Conservation (phyloP, 2,329 filamentous ascomycete genomes). For the Fusarium continuum region DNA sequence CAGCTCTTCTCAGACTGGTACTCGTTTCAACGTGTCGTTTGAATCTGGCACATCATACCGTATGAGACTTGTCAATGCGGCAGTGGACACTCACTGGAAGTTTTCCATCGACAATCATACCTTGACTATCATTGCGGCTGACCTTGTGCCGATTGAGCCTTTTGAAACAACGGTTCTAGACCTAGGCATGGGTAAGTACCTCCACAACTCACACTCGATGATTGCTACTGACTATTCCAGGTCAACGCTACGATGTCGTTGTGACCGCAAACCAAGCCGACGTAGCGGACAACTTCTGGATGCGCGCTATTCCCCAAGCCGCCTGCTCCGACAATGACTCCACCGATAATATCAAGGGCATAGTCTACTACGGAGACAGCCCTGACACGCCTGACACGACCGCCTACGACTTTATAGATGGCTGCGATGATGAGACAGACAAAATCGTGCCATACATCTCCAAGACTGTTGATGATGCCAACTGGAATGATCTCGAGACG, state of each 20-base stretch:
- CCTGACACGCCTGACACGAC: constrained; percentile 12
- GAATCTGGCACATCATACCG: constrained; percentile 55
- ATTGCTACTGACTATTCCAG: constrained; percentile 36
- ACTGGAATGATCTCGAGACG: constrained; percentile 27
- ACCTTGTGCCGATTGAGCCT: constrained; percentile 66
- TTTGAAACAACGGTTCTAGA: constrained; percentile 55
- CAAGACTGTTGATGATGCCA: constrained; percentile 45
- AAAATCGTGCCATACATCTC: constrained; percentile 49
- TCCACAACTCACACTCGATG: fast-evolving
- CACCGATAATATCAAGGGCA: constrained; percentile 57
- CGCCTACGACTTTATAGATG: constrained; percentile 14
- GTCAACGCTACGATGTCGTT: constrained; percentile 58
- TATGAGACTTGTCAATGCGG: constrained; percentile 59
- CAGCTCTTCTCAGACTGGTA: constrained; percentile 38
- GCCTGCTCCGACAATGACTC: constrained; percentile 54
- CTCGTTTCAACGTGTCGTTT: constrained; percentile 51
- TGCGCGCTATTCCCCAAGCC: constrained; percentile 56
- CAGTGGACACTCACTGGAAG: constrained; percentile 54
- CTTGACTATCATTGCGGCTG: constrained; percentile 65
- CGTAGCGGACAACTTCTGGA: constrained; percentile 55
- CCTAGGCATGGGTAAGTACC: constrained; percentile 29
- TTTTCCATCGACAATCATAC: constrained; percentile 66
- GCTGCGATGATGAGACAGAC: constrained; percentile 50
- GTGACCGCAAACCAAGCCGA: constrained; percentile 52
- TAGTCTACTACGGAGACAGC: constrained; percentile 54